These are phyloP conservation scores for Aspergillus olivimuriae DNA, from an alignment of 495 filamentous ascomycete genomes.

Conservation along the genomic window DNA sequence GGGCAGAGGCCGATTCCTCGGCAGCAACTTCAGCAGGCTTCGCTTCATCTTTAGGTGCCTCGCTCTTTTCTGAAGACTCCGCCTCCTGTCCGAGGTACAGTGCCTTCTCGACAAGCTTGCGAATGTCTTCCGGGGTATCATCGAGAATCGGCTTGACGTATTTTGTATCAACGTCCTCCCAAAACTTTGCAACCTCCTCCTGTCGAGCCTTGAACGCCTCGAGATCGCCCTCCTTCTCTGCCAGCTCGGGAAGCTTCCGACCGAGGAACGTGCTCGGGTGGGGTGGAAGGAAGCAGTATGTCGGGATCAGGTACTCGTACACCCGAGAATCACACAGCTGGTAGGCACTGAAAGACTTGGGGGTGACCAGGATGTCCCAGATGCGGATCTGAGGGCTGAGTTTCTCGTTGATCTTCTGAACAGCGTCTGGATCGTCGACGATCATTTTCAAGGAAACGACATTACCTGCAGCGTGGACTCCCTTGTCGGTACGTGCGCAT, in stretches of 20 bases:
- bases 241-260: slow-evolving; percentile 64
- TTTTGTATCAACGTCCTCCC: slow-evolving; percentile 70
- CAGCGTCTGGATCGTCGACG: slow-evolving; percentile 79
- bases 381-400: slow-evolving; percentile 84
- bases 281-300: slow-evolving; percentile 83
- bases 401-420: slow-evolving; percentile 82
- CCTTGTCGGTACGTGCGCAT: slow-evolving; percentile 94
- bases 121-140: slow-evolving; percentile 40
- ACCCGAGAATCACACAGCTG: slow-evolving; percentile 86
- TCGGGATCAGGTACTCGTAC: slow-evolving; percentile 95
- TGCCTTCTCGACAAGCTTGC: slow-evolving; percentile 33
- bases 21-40: slow-evolving; percentile 4
- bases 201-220: slow-evolving; percentile 63
- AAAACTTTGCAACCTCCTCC: slow-evolving; percentile 71
- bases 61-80: slow-evolving; percentile 4
- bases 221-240: slow-evolving; percentile 62
- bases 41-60: slow-evolving; percentile 10
- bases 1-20: not conserved
- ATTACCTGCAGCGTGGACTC: slow-evolving; percentile 95
- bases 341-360: slow-evolving; percentile 83
- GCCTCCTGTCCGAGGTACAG: slow-evolving; percentile 26
- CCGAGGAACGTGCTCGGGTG: slow-evolving; percentile 81
- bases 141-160: slow-evolving; percentile 69
- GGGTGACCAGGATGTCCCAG: slow-evolving; percentile 84
- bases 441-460: slow-evolving; percentile 94